Conservation (phyloP, 2,329 filamentous ascomycete genomes). For the Magnaporthales sp. region DNA sequence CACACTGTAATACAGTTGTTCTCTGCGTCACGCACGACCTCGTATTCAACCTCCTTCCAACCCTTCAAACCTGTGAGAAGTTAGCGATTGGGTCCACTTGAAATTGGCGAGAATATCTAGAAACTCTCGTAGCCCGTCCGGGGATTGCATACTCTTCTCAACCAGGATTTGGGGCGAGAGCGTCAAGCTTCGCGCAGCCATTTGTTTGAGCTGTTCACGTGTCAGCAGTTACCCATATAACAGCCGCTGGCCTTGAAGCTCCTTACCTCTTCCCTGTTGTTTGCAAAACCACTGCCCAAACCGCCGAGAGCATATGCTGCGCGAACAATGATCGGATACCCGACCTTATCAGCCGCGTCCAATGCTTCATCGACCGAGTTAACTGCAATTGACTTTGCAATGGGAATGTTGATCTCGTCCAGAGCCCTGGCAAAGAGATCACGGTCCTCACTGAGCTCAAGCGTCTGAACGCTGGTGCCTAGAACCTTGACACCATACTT, state of each 20-base stretch:
- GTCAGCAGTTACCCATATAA: background rate
- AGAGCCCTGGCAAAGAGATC: slow-evolving; percentile 93
- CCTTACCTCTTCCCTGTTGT: slow-evolving; percentile 86
- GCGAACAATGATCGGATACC: slow-evolving; percentile 96
- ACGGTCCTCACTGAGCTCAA: slow-evolving; percentile 92
- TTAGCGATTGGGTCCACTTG: background rate
- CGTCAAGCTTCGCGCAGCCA: slow-evolving; percentile 86
- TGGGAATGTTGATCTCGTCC: slow-evolving; percentile 95
- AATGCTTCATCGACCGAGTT: slow-evolving; percentile 86
- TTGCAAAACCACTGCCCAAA: slow-evolving; percentile 91
- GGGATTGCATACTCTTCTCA: slow-evolving; percentile 52
- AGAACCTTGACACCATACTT: slow-evolving; percentile 93
- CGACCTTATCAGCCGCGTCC: slow-evolving; percentile 74
- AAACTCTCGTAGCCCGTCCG: background rate
- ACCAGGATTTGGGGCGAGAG: slow-evolving; percentile 94
- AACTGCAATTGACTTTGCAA: slow-evolving; percentile 92
- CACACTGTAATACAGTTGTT: slow-evolving; percentile 99
- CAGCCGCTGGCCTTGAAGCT: slow-evolving; percentile 20
- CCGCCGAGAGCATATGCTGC: slow-evolving; percentile 95
- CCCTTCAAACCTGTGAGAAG: slow-evolving; percentile 5
- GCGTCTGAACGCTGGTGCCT: slow-evolving; percentile 86
- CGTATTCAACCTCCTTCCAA: slow-evolving; percentile 85
- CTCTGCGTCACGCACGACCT: slow-evolving; percentile 88
- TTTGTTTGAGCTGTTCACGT: slow-evolving; percentile 31
- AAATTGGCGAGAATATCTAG: background rate